These are phyloP conservation scores for Leptosphaerulina australis DNA, from an alignment of 2,329 filamentous ascomycete genomes.

Conservation along the genomic window DNA sequence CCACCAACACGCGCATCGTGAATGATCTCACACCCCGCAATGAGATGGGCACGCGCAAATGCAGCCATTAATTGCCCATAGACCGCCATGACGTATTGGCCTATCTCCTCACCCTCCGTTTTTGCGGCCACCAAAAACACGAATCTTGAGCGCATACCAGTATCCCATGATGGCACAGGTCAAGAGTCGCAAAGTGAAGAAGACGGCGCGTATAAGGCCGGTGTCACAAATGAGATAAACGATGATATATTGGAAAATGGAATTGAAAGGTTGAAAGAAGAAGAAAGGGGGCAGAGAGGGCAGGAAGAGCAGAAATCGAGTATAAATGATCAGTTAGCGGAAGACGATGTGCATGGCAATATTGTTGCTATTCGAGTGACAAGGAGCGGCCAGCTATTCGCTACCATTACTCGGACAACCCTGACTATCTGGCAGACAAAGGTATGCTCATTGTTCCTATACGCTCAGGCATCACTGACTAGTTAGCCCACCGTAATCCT, in stretches of 20 bases:
- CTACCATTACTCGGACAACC: slow-evolving; percentile 81
- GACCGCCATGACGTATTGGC: slow-evolving; percentile 80
- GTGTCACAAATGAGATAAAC: slow-evolving; percentile 16
- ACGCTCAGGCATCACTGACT: slow-evolving; percentile 29
- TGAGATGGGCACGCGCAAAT: slow-evolving; percentile 47
- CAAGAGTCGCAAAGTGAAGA: slow-evolving; percentile 29
- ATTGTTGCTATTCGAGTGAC: slow-evolving; percentile 79
- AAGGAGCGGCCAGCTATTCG: slow-evolving; percentile 81
- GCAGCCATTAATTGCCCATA: slow-evolving; percentile 45
- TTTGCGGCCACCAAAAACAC: slow-evolving; percentile 77
- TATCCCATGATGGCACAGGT: slow-evolving; percentile 64
- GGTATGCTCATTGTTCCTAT: slow-evolving; percentile 58
- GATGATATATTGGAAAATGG: slow-evolving; percentile 17
- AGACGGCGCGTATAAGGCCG: slow-evolving; percentile 22
- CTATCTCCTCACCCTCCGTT: slow-evolving; percentile 80
- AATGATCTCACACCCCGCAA: slow-evolving; percentile 31
- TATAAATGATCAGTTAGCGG: slow-evolving; percentile 22
- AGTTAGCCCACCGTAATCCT: slow-evolving; percentile 83
- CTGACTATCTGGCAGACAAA: slow-evolving; percentile 98
- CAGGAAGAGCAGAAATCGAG: slow-evolving; percentile 8
- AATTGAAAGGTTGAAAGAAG: slow-evolving; percentile 20
- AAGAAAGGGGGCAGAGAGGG: slow-evolving; percentile 9
- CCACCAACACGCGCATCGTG: slow-evolving; percentile 31
- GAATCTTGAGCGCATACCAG: slow-evolving; percentile 59
- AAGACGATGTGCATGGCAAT: slow-evolving; percentile 60